A percentile compares a stretch with the other conserved stretches of the same genome.
phyloP scores from a whole-genome alignment of 305 asterid species.

The Rubia tinctorum region DNA sequence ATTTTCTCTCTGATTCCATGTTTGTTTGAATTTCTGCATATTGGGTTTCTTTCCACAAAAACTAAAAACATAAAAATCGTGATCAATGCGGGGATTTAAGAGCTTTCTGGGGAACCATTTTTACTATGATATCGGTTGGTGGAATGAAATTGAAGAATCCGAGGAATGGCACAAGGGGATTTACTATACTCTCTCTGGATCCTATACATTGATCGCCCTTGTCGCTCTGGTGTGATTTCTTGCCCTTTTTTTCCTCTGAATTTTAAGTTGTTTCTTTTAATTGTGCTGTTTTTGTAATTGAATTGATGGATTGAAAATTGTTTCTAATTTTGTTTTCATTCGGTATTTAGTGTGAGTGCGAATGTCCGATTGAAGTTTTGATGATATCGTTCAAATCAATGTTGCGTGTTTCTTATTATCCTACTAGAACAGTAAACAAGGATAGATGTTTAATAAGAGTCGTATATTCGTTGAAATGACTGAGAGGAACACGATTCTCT shows the following conservation, averaged over 20 bases:
- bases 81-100: constrained; percentile 7
- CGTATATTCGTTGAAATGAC: background rate
- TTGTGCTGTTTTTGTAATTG: background rate
- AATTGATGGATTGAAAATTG: background rate
- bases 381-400: background rate
- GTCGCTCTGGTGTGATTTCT: constrained; percentile 27
- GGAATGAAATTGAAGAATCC: constrained; percentile 15
- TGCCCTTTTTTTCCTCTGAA: background rate
- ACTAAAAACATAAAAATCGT: background rate
- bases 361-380: background rate
- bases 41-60: background rate
- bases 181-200: constrained; percentile 27
- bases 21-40: background rate
- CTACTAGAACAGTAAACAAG: background rate
- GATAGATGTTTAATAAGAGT: background rate
- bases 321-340: background rate
- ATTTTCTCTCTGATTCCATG: background rate
- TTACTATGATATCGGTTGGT: constrained; percentile 12
- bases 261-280: background rate
- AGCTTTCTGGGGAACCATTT: constrained; percentile 8
- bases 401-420: background rate
- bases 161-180: constrained; percentile 16
- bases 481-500: background rate
- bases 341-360: background rate
- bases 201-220: constrained; percentile 25